Percentiles rank a stretch among this genome's conserved stretches.
Conservation (phyloP, 495 filamentous ascomycete genomes). For the Aspergillus leporis region DNA sequence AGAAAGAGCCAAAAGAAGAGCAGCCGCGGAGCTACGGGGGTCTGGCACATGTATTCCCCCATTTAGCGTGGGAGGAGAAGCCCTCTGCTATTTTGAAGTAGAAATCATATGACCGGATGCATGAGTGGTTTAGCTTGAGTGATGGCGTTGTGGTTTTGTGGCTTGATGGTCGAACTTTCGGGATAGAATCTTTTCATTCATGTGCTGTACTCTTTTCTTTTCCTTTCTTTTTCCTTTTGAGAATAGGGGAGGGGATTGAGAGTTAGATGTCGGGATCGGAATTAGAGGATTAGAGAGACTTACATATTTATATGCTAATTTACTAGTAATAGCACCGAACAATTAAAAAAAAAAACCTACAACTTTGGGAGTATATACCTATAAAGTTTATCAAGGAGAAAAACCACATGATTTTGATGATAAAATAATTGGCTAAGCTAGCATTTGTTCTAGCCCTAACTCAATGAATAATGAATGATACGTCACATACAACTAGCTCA, state of each 20-base stretch:
- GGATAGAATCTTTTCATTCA: background rate
- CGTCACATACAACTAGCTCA: background rate
- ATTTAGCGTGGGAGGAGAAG: slow-evolving; percentile 31
- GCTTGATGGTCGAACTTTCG: background rate
- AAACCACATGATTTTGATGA: background rate
- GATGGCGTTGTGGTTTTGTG: background rate
- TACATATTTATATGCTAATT: no score
- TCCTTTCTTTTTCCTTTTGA: background rate
- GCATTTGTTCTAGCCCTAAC: background rate
- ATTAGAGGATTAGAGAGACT: no score
- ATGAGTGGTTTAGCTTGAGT: background rate
- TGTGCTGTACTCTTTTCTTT: background rate
- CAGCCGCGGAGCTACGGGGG: slow-evolving; percentile 18
- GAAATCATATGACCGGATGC: background rate
- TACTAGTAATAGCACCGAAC: no score
- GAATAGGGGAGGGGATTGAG: background rate
- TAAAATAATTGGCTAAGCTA: background rate
- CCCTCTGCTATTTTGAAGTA: slow-evolving; percentile 1
- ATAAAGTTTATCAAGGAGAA: no score
- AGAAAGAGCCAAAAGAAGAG: background rate
- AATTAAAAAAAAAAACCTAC: no score
- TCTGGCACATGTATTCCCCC: slow-evolving; percentile 47
- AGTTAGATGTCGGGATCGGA: no score
- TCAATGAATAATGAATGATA: background rate
- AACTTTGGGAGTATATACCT: no score